Conservation (phyloP, 2,329 filamentous ascomycete genomes). For the Davidsoniella eucalypti region DNA sequence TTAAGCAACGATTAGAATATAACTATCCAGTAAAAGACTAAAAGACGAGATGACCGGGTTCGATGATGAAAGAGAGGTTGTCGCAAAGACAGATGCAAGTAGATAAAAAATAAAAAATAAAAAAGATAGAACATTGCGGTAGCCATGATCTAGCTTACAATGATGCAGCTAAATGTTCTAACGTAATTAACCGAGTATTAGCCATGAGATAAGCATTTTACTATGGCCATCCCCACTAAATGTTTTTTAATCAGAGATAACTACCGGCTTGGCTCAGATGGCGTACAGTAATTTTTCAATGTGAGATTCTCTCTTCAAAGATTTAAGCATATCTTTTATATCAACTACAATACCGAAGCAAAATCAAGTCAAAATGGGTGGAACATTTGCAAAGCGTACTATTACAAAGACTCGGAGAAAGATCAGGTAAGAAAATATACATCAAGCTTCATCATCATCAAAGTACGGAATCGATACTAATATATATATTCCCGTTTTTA, state of each 20-base stretch:
- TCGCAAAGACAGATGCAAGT: too few species aligned
- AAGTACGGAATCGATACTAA: neutral
- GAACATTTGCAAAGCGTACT: slow-evolving; percentile 43
- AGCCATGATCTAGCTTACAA: too few species aligned
- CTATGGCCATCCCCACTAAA: slow-evolving; percentile 1
- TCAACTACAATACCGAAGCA: neutral
- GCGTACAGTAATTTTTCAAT: neutral
- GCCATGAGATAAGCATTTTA: neutral
- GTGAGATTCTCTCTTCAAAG: neutral
- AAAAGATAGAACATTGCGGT: too few species aligned
- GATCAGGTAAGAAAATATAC: slow-evolving; percentile 36
- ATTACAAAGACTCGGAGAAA: slow-evolving; percentile 59
- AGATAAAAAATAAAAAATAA: too few species aligned
- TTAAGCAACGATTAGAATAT: too few species aligned
- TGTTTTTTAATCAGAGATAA: slow-evolving; percentile 2
- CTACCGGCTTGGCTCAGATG: too few species aligned
- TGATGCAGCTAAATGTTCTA: slow-evolving; percentile 13
- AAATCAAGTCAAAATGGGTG: slow-evolving; percentile 41
- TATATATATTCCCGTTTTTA: slow-evolving; percentile 23
- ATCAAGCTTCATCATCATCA: neutral
- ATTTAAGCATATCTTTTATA: slow-evolving; percentile 9
- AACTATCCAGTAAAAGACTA: too few species aligned
- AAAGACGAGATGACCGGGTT: too few species aligned
- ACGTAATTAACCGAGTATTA: neutral
- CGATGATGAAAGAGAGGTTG: too few species aligned